Evolutionary conservation across 208 protist species (phyloP).

Genomic region (Crithidia fasciculata): DNA sequence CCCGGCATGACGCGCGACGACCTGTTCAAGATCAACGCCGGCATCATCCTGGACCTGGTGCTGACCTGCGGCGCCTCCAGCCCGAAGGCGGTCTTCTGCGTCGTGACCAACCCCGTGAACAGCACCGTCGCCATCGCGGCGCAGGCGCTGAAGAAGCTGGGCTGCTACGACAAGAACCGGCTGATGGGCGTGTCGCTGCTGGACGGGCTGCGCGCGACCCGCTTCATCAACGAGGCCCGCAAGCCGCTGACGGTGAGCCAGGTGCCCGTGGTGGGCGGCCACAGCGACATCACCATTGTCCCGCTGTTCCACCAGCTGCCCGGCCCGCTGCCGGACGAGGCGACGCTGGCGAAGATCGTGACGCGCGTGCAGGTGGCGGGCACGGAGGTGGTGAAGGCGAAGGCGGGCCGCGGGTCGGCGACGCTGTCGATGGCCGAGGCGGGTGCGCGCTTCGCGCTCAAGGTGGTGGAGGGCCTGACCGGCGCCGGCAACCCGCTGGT

Average conservation of each 20-base stretch:
- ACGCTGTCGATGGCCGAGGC: constrained; percentile 97
- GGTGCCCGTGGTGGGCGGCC: constrained; percentile 95
- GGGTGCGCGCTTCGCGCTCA: constrained; percentile 75
- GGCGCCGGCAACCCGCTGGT: constrained; percentile 68
- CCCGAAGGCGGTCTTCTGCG: constrained; percentile 92
- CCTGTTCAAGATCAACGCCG: constrained; percentile 96
- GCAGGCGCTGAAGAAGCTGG: constrained; percentile 90
- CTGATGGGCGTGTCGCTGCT: constrained; percentile 94
- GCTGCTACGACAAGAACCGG: constrained; percentile 87
- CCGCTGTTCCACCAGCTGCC: constrained; percentile 89
- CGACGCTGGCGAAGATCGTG: constrained; percentile 69
- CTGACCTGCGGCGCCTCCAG: constrained; percentile 78
- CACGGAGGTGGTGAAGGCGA: constrained; percentile 96
- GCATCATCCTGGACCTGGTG: constrained; percentile 92
- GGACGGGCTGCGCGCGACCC: constrained; percentile 92
- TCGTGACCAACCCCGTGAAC: constrained; percentile 98
- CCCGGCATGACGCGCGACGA: constrained; percentile 97
- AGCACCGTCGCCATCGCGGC: constrained; percentile 95
- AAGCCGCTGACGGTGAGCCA: constrained; percentile 40
- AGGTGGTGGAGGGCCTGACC: constrained; percentile 71
- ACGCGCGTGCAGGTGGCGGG: constrained; percentile 94
- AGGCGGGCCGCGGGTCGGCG: constrained; percentile 94
- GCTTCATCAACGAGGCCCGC: constrained; percentile 91
- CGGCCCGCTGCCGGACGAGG: constrained; percentile 58
- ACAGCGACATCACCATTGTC: constrained; percentile 95